Evolutionary conservation across 139 green algal genomes (phyloP).

Genomic region (Chlorella vulgaris): DNA sequence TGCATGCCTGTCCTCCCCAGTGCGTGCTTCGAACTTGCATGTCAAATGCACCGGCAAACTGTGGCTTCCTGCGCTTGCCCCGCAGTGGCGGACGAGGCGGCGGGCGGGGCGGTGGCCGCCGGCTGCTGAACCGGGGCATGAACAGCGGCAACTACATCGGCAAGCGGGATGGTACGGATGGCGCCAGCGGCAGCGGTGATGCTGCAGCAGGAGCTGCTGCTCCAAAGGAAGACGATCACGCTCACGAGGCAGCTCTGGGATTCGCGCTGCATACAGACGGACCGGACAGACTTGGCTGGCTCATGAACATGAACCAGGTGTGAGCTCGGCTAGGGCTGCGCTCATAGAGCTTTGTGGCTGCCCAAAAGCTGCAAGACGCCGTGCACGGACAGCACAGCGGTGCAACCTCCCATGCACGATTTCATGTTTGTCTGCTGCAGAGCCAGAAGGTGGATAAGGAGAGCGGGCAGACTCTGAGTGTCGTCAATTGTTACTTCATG

Average conservation of each 20-base stretch:
- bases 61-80: background rate
- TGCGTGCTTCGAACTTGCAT: background rate
- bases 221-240: conserved; percentile 56
- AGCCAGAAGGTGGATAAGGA: conserved; percentile 85
- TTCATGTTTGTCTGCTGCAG: conserved; percentile 59
- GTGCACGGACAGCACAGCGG: too few species aligned
- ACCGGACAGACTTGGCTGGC: conserved; percentile 85
- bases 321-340: background rate
- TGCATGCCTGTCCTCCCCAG: background rate
- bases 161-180: background rate
- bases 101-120: conserved; percentile 20
- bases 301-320: conserved; percentile 90
- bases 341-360: too few species aligned
- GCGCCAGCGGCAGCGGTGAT: background rate
- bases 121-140: conserved; percentile 47
- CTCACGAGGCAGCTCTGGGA: conserved; percentile 73
- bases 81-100: conserved; percentile 7
- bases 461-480: conserved; percentile 64
- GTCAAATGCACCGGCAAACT: background rate
- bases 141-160: conserved; percentile 42
- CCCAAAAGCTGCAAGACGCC: too few species aligned
- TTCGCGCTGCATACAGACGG: conserved; percentile 78
- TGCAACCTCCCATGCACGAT: too few species aligned
- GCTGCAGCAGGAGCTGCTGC: background rate
- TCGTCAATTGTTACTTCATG: conserved; percentile 95